phyloP scores from a whole-genome alignment of 768 basidiomycete species.

The Pulveroboletus frians region DNA sequence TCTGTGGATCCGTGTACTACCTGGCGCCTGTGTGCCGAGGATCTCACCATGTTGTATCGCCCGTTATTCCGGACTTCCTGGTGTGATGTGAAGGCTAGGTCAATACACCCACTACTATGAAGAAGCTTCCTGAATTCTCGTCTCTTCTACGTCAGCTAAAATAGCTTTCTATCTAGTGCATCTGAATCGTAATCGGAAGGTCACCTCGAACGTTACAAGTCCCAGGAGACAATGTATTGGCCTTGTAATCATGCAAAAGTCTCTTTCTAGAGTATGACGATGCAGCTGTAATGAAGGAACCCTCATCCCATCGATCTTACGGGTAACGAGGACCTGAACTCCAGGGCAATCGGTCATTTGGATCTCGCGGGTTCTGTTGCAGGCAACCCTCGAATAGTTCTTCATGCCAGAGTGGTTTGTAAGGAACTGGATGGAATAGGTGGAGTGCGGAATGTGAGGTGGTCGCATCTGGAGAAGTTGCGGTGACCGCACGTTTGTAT shows the following conservation, averaged over 20 bases:
- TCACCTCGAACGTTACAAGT: background rate
- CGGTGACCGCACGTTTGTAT: constrained; percentile 12
- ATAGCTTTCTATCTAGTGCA: constrained; percentile 70
- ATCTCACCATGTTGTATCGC: constrained; percentile 65
- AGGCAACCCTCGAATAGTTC: constrained; percentile 47
- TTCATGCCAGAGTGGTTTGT: constrained; percentile 71
- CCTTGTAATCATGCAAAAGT: constrained; percentile 54
- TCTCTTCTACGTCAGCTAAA: constrained; percentile 69
- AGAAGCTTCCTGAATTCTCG: constrained; percentile 44
- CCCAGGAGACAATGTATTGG: constrained; percentile 43
- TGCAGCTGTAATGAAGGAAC: constrained; percentile 26
- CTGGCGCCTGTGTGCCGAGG: constrained; percentile 44
- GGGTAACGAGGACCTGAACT: constrained; percentile 50
- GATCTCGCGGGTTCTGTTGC: constrained; percentile 39
- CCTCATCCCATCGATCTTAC: constrained; percentile 55
- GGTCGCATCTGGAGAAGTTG: constrained; percentile 54
- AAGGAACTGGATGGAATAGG: constrained; percentile 44
- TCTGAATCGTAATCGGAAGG: constrained; percentile 44
- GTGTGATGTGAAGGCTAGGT: constrained; percentile 75
- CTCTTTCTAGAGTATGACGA: constrained; percentile 50
- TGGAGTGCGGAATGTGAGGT: constrained; percentile 44
- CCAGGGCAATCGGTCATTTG: constrained; percentile 36
- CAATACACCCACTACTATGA: constrained; percentile 45
- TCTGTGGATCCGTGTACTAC: constrained; percentile 50
- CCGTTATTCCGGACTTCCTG: constrained; percentile 74